phyloP scores from a whole-genome alignment of 768 basidiomycete genomes.

The Lactarius indigo region DNA sequence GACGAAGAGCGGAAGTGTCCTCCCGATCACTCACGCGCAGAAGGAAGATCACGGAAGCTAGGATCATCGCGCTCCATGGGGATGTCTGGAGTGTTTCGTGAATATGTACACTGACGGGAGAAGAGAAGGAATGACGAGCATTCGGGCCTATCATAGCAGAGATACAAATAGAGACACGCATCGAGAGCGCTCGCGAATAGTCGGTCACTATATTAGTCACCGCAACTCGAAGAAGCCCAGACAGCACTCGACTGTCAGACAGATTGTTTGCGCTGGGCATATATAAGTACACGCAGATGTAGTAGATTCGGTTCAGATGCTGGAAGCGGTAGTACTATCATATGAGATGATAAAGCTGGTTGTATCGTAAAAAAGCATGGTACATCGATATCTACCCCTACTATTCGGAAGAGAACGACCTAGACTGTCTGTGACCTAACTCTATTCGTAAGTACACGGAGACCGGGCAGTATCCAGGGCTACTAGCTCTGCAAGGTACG shows the following conservation, averaged over 20 bases:
- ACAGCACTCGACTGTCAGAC: neutral
- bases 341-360: no score
- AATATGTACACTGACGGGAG: neutral
- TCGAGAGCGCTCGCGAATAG: neutral
- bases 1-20: neutral
- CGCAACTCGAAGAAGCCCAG: neutral
- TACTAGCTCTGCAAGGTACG: neutral
- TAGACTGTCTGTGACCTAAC: no score
- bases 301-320: neutral
- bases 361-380: no score
- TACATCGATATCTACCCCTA: no score
- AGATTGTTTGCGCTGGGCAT: neutral
- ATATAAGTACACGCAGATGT: neutral
- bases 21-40: conserved; percentile 16
- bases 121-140: neutral
- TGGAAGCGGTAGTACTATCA: neutral
- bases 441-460: neutral
- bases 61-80: conserved; percentile 1
- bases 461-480: neutral
- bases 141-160: neutral
- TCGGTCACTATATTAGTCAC: neutral
- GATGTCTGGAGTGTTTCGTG: neutral
- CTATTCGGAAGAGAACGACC: no score
- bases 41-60: neutral
- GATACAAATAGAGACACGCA: neutral